Percentiles rank a stretch among this genome's conserved stretches.
Evolutionary conservation across 2,329 filamentous ascomycete genomes (phyloP).

Genomic region (Diplodia sapinea): DNA sequence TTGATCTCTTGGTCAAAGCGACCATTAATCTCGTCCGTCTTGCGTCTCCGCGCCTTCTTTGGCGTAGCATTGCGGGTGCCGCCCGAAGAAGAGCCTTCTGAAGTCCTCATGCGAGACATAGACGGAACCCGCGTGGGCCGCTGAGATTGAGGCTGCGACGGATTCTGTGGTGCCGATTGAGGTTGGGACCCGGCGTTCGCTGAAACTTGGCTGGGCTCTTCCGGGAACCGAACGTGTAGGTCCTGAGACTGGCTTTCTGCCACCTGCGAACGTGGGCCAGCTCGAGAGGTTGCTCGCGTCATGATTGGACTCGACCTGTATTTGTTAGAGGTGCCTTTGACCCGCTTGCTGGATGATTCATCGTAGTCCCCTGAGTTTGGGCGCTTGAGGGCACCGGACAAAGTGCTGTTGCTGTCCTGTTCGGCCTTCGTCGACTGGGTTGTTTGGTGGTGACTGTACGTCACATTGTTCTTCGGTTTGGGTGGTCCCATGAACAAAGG

Average conservation of each 20-base stretch:
- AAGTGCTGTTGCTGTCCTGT: background rate
- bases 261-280: background rate
- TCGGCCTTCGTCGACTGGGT: background rate
- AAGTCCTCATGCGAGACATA: conserved; percentile 11
- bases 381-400: conserved; percentile 9
- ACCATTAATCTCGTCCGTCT: background rate
- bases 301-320: background rate
- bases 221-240: background rate
- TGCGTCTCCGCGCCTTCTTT: background rate
- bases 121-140: background rate
- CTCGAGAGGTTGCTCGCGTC: conserved; percentile 3
- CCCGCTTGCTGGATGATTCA: background rate
- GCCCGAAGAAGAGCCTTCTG: background rate
- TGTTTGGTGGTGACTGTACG: background rate
- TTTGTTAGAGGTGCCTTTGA: background rate
- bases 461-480: background rate
- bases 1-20: conserved; percentile 9
- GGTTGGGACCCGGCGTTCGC: background rate
- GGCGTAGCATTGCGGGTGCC: background rate
- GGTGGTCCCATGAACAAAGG: background rate
- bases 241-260: conserved; percentile 5
- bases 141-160: conserved; percentile 2
- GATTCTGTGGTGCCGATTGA: background rate
- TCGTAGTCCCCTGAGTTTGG: background rate
- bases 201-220: background rate